A percentile compares a stretch with the other conserved stretches of the same genome.
Conservation (phyloP, 192 early-diverging fungal genomes). For the Lunasporangiospora selenospora region DNA sequence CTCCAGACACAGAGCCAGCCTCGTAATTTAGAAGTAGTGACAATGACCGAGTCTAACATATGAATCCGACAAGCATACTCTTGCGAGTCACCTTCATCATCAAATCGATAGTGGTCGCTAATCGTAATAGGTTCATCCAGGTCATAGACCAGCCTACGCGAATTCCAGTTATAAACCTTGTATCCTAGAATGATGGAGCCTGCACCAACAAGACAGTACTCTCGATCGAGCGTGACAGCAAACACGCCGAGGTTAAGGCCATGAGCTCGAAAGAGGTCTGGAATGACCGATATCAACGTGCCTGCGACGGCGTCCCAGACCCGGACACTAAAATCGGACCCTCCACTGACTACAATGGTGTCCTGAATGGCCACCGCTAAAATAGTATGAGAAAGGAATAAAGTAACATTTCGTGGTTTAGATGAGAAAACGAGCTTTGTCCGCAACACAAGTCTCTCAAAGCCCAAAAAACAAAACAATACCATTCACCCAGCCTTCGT, state of each 20-base stretch:
- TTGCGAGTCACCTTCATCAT: slow-evolving; percentile 12
- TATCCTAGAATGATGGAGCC: slow-evolving; percentile 36
- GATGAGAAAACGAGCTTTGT: too few species aligned
- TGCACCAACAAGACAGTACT: slow-evolving; percentile 7
- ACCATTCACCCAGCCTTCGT: slow-evolving; percentile 46
- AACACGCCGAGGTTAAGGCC: slow-evolving; percentile 24
- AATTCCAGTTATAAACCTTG: slow-evolving; percentile 10
- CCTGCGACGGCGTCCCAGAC: slow-evolving; percentile 39
- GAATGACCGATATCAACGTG: neutral
- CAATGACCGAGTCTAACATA: slow-evolving; percentile 23
- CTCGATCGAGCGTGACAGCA: slow-evolving; percentile 14
- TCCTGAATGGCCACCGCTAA: slow-evolving; percentile 36
- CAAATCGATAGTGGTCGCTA: slow-evolving; percentile 23
- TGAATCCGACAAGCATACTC: slow-evolving; percentile 17
- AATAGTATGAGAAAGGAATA: neutral
- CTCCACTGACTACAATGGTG: slow-evolving; percentile 32
- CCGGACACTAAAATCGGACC: slow-evolving; percentile 31
- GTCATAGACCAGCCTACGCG: slow-evolving; percentile 14
- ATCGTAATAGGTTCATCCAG: slow-evolving; percentile 32
- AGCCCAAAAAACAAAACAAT: neutral
- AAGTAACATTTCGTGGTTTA: too few species aligned
- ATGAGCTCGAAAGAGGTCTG: slow-evolving; percentile 17
- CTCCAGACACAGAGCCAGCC: slow-evolving; percentile 37
- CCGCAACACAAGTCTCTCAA: too few species aligned
- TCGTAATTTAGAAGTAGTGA: slow-evolving; percentile 28